These are phyloP conservation scores for Nepenthes mirabilis DNA, from an alignment of 148 eudicot species.

Conservation along the genomic window DNA sequence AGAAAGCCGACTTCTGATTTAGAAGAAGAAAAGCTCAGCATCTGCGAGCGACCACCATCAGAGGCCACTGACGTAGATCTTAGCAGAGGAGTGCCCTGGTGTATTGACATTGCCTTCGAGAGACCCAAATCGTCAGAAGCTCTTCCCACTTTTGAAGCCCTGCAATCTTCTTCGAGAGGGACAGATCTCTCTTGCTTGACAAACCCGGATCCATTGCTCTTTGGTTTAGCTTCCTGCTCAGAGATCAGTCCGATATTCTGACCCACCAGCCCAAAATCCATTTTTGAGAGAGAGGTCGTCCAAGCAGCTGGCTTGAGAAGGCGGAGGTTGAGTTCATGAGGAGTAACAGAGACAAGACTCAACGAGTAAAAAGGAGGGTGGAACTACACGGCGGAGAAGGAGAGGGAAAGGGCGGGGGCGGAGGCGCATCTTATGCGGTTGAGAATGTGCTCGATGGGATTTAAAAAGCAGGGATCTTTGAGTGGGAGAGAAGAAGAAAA, in stretches of 20 bases:
- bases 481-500: neutral
- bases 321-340: conserved; percentile 19
- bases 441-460: neutral
- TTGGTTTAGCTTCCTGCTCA: conserved; percentile 7
- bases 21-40: conserved; percentile 56
- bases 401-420: neutral
- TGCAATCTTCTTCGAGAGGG: conserved; percentile 9
- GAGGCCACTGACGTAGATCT: conserved; percentile 18
- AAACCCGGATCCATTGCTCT: conserved; percentile 31
- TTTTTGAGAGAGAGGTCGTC: neutral
- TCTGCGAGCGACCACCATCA: conserved; percentile 14
- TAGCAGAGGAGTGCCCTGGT: conserved; percentile 8
- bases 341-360: neutral
- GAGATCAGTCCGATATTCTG: neutral
- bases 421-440: conserved; percentile 15
- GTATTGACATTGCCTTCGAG: conserved; percentile 6
- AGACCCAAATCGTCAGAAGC: conserved; percentile 15
- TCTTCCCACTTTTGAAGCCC: conserved; percentile 26
- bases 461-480: neutral
- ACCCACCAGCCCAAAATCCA: conserved; percentile 26
- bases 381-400: conserved; percentile 7
- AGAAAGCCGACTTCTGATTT: conserved; percentile 21
- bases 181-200: conserved; percentile 52
- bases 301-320: neutral
- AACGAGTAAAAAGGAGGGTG: conserved; percentile 3